Base-by-base conservation (phyloP, 495 filamentous ascomycete species). In the Neurospora sublineolata region DNA sequence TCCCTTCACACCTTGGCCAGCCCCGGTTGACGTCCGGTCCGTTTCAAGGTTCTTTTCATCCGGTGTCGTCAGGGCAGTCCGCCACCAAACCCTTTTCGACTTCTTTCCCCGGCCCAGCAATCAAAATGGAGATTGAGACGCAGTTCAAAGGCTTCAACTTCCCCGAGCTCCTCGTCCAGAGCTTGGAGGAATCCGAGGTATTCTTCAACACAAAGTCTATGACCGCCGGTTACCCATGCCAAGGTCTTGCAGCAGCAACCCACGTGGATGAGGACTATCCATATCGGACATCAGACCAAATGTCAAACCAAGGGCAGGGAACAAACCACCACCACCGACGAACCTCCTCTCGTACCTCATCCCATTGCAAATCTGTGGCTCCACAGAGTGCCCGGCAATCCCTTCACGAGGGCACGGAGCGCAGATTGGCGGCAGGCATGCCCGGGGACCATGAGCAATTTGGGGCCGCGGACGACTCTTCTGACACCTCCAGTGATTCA, bases 121-220 rank as follows among this genome's bases (percentile, higher is more conserved):
- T 41, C 68, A 71, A 74, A 41, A 72, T 76, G 72, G 73, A 70
- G 33, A 12, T 37, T 18, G 38, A 44, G 40, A 75, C 79, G 67
- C 75, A 76, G 68, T 60, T 76, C 10, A 74, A 79, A 67, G 79
- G 75, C 67, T 77, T 75, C 73, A 85, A 81, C 75, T 74, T 86
- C 33, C 79, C 83, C 27, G 84, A 86, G 75, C 73, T 84, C 69
- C 77, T 86, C 18, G 83, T 77, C 14, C 74, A 76, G 67, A 82
- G 84, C 68, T 78, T 84, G 58, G 79, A 82, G 72, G 52, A 70
- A 11, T 84, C 83, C 40, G 71, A 75, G 58, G 73, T 76, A 14
- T 73, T 80, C 67, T 84, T 83, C 70, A 77, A 73, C n/a, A 78
- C 79, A 11, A 83, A 74, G 72, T 79, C 76, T 52, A 79, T 84